These are phyloP conservation scores for Neonectria hederae DNA, from an alignment of 2,329 filamentous ascomycete genomes.

Conservation along the genomic window DNA sequence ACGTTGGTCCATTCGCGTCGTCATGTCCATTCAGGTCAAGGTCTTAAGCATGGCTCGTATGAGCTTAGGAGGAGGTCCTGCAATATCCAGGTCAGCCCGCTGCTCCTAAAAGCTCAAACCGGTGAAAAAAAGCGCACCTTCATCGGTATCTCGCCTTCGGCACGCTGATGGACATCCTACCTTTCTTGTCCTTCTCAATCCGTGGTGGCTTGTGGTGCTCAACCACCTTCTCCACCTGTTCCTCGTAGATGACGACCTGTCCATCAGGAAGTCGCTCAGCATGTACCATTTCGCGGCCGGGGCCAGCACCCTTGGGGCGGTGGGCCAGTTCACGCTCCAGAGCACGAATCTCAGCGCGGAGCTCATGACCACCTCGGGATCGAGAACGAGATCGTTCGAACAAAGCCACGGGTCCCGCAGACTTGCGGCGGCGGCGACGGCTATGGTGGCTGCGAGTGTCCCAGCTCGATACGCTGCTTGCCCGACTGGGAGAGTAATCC, in stretches of 20 bases:
- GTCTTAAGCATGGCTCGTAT: constrained; percentile 77
- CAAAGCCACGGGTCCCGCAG: constrained; percentile 48
- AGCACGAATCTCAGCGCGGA: constrained; percentile 76
- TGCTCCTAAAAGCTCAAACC: constrained; percentile 27
- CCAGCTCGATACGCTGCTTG: constrained; percentile 49
- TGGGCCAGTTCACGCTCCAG: constrained; percentile 65
- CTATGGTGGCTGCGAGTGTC: constrained; percentile 43
- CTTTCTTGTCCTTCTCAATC: constrained; percentile 91
- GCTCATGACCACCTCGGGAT: constrained; percentile 66
- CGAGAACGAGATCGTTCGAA: constrained; percentile 55
- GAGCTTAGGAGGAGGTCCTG: constrained; percentile 71
- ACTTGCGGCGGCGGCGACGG: constrained; percentile 41
- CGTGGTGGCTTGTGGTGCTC: constrained; percentile 67
- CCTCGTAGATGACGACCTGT: constrained; percentile 71
- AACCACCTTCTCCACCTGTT: constrained; percentile 65
- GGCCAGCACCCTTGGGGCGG: constrained; percentile 46
- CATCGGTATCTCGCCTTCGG: constrained; percentile 76
- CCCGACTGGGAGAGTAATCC: constrained; percentile 57
- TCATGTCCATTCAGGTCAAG: constrained; percentile 61
- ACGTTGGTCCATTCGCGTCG: constrained; percentile 5
- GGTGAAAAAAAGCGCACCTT: constrained; percentile 56
- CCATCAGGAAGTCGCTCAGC: constrained; percentile 68
- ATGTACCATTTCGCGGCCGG: constrained; percentile 63
- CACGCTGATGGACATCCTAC: constrained; percentile 90
- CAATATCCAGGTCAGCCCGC: constrained; percentile 45